These are phyloP conservation scores for Entomortierella parvispora DNA, from an alignment of 192 early-diverging fungal species.

Conservation along the genomic window DNA sequence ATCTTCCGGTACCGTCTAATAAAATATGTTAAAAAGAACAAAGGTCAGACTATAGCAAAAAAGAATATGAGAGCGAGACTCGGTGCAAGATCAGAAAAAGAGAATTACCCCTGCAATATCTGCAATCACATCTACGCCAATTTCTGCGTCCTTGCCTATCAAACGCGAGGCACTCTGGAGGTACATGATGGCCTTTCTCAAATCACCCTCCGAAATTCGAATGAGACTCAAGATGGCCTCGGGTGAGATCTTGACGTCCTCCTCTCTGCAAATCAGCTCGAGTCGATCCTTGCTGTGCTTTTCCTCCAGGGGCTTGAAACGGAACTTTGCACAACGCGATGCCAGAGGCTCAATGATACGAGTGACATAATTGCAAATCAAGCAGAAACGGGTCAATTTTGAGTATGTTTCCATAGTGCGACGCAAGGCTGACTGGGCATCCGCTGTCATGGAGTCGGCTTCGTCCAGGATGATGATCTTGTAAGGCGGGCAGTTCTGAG, in stretches of 20 bases:
- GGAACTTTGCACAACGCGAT: conserved; percentile 94
- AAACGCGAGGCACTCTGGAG: conserved; percentile 86
- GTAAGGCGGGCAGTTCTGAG: conserved; percentile 78
- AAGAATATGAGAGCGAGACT: background rate
- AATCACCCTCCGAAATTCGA: conserved; percentile 84
- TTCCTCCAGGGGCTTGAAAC: conserved; percentile 85
- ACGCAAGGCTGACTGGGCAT: conserved; percentile 93
- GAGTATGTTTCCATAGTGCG: conserved; percentile 97
- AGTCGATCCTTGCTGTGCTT: conserved; percentile 70
- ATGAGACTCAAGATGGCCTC: conserved; percentile 63
- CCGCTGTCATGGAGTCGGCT: conserved; percentile 95
- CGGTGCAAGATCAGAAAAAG: background rate
- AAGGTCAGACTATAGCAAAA: background rate
- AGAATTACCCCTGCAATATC: conserved; percentile 84
- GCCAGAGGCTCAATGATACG: conserved; percentile 94
- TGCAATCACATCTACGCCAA: conserved; percentile 64
- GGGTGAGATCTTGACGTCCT: conserved; percentile 67
- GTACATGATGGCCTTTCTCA: conserved; percentile 92
- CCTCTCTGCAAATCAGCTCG: conserved; percentile 69
- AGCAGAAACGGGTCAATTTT: conserved; percentile 90
- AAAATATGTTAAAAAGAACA: background rate
- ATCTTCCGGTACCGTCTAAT: conserved; percentile 69
- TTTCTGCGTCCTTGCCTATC: conserved; percentile 55
- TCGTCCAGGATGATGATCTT: conserved; percentile 98
- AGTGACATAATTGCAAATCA: conserved; percentile 92